Conservation (phyloP, 805 yeast species). For the Priceomyces carsonii region DNA sequence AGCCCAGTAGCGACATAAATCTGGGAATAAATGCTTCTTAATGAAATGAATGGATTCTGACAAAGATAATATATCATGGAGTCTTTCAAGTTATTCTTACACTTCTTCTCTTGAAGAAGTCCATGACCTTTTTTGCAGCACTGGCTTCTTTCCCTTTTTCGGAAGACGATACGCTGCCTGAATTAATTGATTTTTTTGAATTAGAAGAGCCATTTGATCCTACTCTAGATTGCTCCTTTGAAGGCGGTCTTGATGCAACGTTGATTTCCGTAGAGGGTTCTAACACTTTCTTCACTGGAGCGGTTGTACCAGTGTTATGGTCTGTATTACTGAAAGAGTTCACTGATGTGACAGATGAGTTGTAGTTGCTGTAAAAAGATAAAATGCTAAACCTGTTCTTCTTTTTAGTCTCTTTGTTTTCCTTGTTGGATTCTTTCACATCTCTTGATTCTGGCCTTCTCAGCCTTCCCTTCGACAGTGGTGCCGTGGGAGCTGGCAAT, state of each 20-base stretch:
- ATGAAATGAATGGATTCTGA: too few relatives aligned
- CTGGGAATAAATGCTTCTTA: too few relatives aligned
- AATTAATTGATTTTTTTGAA: slow-evolving; percentile 28
- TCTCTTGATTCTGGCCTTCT: slow-evolving; percentile 6
- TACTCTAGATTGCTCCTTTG: slow-evolving; percentile 23
- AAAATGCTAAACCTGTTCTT: slow-evolving; percentile 44
- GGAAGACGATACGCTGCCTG: slow-evolving; percentile 21
- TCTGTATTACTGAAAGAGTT: slow-evolving; percentile 5
- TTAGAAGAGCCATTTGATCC: slow-evolving; percentile 23
- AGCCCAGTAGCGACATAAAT: too few relatives aligned
- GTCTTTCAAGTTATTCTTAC: slow-evolving; percentile 27
- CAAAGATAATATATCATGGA: too few relatives aligned
- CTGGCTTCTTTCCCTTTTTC: slow-evolving; percentile 57
- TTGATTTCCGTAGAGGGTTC: slow-evolving; percentile 34
- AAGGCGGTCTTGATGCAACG: slow-evolving; percentile 10
- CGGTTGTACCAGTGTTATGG: slow-evolving; percentile 3
- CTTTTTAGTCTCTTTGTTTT: slow-evolving; percentile 34
- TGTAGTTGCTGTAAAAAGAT: slow-evolving; percentile 41
- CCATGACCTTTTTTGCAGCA: slow-evolving; percentile 77
- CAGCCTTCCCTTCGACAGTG: slow-evolving; percentile 1
- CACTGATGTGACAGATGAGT: slow-evolving; percentile 18
- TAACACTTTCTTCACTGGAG: slow-evolving; percentile 24
- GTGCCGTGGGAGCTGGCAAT: neutral
- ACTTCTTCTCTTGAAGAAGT: slow-evolving; percentile 69
- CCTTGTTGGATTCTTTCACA: slow-evolving; percentile 14